Evolutionary conservation across 352 stramenopile genomes (phyloP).

Genomic region (Phytophthora litchii): DNA sequence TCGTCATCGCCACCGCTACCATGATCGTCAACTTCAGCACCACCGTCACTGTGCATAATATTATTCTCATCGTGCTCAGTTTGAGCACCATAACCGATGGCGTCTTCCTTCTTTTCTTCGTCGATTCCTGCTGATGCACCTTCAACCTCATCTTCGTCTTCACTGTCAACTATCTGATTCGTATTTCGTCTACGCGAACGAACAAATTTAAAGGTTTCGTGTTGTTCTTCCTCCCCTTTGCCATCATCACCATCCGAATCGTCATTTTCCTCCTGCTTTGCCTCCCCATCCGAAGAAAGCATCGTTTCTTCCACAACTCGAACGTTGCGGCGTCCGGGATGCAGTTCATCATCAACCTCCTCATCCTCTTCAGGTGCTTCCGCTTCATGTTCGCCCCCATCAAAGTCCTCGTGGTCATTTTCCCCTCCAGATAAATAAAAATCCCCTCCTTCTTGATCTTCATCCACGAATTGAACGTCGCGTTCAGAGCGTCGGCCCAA

Average conservation of each 20-base stretch:
- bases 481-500: constrained; percentile 19
- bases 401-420: constrained; percentile 8
- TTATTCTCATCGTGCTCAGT: constrained; percentile 12
- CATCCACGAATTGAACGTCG: constrained; percentile 30
- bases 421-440: constrained; percentile 22
- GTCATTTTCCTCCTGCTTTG: constrained; percentile 6
- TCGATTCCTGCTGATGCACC: constrained; percentile 9
- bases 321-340: constrained; percentile 19
- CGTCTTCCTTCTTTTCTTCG: constrained; percentile 22
- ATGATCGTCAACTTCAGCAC: too few relatives aligned
- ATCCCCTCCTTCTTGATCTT: constrained; percentile 22
- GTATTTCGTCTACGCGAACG: constrained; percentile 29
- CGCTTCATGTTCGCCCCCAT: constrained; percentile 2
- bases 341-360: constrained; percentile 9
- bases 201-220: constrained; percentile 11
- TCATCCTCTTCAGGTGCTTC: constrained; percentile 36
- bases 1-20: constrained; percentile 15
- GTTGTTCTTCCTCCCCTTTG: constrained; percentile 17
- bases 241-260: constrained; percentile 7
- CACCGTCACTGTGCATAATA: too few relatives aligned
- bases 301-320: constrained; percentile 29
- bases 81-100: constrained; percentile 9
- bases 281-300: constrained; percentile 31
- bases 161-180: constrained; percentile 48
- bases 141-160: constrained; percentile 31